Conservation (phyloP, 2,329 filamentous ascomycete species). For the Diaporthe helianthi region DNA sequence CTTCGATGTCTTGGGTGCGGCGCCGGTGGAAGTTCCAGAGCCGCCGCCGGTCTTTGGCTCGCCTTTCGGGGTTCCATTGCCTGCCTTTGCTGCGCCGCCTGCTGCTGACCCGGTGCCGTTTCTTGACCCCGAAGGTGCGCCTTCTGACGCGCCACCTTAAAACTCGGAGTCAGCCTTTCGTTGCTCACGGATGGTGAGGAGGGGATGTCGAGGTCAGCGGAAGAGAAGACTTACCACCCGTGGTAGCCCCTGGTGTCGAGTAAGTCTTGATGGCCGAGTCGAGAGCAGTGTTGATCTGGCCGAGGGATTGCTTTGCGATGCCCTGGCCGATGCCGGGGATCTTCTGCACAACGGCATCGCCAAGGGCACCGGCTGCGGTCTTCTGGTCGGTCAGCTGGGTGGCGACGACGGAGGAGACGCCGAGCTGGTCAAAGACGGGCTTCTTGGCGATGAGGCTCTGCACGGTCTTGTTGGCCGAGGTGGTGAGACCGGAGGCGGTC, state of each 20-base stretch:
- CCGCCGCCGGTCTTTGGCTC: constrained; percentile 4
- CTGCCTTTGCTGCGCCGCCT: background rate
- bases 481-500: constrained; percentile 37
- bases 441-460: constrained; percentile 39
- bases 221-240: background rate
- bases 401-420: constrained; percentile 39
- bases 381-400: constrained; percentile 40
- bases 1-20: background rate
- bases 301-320: constrained; percentile 40
- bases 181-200: too few species aligned
- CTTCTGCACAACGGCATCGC: constrained; percentile 40
- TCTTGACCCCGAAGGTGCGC: background rate
- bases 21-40: background rate
- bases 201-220: background rate
- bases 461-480: constrained; percentile 38
- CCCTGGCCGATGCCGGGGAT: constrained; percentile 40
- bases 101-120: background rate
- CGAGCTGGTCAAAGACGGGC: constrained; percentile 40
- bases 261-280: constrained; percentile 37
- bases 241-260: constrained; percentile 5
- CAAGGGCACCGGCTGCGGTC: constrained; percentile 43
- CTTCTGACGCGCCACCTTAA: background rate
- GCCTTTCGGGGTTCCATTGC: constrained; percentile 8
- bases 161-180: background rate
- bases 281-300: constrained; percentile 39